Evolutionary conservation across 345 rosid genomes (phyloP), one percentile per base, ranked within the genome.

Genomic region (Eutrema yunnanense): DNA sequence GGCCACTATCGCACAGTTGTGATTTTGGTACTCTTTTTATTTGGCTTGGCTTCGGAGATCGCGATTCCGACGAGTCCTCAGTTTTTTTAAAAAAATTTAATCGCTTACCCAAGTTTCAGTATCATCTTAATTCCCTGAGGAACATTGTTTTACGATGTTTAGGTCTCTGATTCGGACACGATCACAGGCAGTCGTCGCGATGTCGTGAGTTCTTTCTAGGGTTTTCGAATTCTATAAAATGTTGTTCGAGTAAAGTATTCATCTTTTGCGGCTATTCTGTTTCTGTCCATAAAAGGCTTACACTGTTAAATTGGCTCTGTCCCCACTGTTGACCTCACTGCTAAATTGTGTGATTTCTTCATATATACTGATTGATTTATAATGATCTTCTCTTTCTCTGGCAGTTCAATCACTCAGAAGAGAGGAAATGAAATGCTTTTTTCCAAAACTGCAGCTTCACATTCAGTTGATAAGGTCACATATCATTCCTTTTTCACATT

Each of bases 141-240:
- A 56, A 3, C 41, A 32, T 40, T 7, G 16, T 9, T 22, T 67
- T 32, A 22, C 42, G 34, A 77, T 77, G 80, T 49, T 77, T 14
- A 71, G 80, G 56, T 77, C 80, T 65, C 76, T 77, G 57, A 16
- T 71, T 65, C 75, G 76, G 67, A 50, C 54, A 71, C 62, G 80
- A 57, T 71, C 80, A 46, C 74, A 44, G 1, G 42, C 60, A 1
- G n/a, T n/a, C n/a, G n/a, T n/a, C n/a, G 19, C 76, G 0, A 65
- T 77, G 76, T 71, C 80, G 80, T 77, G 57, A 77, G 80, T 71
- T 51, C 54, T 32, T 48, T 52, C 55, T 36, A 2, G 37, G 34
- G 9, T 30, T 60, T 52, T 33, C 41, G 9, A 48, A 5, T 13
- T 56, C 61, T 27, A 2, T 56, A n/a, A 0, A 22, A 12, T 58